Base-by-base conservation (phyloP, 2,329 filamentous ascomycete genomes). In the Verticillium isaacii region DNA sequence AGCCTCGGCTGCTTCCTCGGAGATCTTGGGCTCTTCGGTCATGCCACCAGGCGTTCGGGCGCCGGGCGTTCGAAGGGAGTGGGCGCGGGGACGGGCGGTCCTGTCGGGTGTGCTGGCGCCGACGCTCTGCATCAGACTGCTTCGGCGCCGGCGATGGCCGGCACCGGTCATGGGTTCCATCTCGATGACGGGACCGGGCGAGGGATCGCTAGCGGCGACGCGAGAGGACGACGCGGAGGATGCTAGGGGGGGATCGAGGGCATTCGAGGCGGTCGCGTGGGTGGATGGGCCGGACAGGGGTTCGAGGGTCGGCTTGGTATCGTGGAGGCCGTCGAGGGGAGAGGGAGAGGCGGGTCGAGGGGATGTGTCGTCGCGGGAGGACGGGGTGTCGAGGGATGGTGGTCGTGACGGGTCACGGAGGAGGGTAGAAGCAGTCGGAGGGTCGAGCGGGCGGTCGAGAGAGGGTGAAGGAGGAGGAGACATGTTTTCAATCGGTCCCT, bases 71-170 rank as follows among this genome's bases (percentile, higher is more conserved):
- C 63, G 61, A 62, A 64, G 52, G 63, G 66, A 59, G 55, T 67
- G 39, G 67, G 67, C 50, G 66, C 54, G 52, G 66, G 61, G 57
- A 62, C 66, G 37, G 59, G 67, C 73, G 56, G 68, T 69, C n/a
- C 71, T 66, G 58, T 59, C 59, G 34, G 65, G 64, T 45, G 61
- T 67, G 45, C 66, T 66, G 17, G 68, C 60, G 62, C 68, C 70
- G 55, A 68, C 69, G 25, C 77, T 74, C 64, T 77, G 78, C 68
- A 81, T 80, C 29, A 85, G 72, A 65, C 82, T 85, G 74, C 83
- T 86, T 62, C 82, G 78, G 56, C 84, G 82, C 63, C 83, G 80
- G 52, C 82, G 80, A 68, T 85, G 83, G 67, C 82, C 78, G n/a
- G 72, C 68, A 2, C 77, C 74, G 45, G 71, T 71, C 65, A 86